Percentiles rank a stretch among this genome's conserved stretches.
Evolutionary conservation across 2,329 filamentous ascomycete genomes (phyloP).

Genomic region (Hypoxylon sp.): DNA sequence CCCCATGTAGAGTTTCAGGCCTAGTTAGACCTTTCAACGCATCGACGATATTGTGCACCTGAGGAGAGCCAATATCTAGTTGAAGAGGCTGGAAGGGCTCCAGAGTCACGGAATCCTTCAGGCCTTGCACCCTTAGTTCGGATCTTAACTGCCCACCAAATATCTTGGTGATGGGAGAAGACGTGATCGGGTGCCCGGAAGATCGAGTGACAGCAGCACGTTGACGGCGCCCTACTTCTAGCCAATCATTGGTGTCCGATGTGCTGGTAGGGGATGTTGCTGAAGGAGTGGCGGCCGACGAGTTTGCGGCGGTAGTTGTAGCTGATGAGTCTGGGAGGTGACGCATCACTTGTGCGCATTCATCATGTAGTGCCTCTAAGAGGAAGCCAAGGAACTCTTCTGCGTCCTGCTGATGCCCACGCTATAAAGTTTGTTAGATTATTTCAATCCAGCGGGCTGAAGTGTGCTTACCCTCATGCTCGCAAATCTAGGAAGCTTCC

Average conservation of each 20-base stretch:
- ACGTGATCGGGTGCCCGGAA: slow-evolving; percentile 79
- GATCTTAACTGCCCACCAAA: slow-evolving; percentile 94
- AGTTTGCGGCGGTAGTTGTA: slow-evolving; percentile 52
- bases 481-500: slow-evolving; percentile 86
- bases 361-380: slow-evolving; percentile 92
- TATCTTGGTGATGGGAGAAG: slow-evolving; percentile 92
- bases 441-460: not conserved
- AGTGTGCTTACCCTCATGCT: slow-evolving; percentile 82
- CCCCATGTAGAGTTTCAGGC: slow-evolving; percentile 86
- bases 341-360: slow-evolving; percentile 85
- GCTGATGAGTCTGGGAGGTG: slow-evolving; percentile 56
- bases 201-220: slow-evolving; percentile 88
- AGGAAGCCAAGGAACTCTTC: slow-evolving; percentile 97
- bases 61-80: slow-evolving; percentile 89
- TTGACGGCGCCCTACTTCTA: slow-evolving; percentile 94
- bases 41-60: slow-evolving; percentile 92
- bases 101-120: slow-evolving; percentile 91
- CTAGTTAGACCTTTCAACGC: slow-evolving; percentile 88
- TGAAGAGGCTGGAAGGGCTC: slow-evolving; percentile 96
- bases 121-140: slow-evolving; percentile 86
- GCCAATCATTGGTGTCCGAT: slow-evolving; percentile 77
- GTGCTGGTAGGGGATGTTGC: slow-evolving; percentile 62
- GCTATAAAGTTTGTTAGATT: slow-evolving; percentile 63
- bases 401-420: slow-evolving; percentile 96
- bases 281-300: slow-evolving; percentile 53